Base-by-base conservation (phyloP, 257 asterid species). In the Nyctanthes arbortristis region DNA sequence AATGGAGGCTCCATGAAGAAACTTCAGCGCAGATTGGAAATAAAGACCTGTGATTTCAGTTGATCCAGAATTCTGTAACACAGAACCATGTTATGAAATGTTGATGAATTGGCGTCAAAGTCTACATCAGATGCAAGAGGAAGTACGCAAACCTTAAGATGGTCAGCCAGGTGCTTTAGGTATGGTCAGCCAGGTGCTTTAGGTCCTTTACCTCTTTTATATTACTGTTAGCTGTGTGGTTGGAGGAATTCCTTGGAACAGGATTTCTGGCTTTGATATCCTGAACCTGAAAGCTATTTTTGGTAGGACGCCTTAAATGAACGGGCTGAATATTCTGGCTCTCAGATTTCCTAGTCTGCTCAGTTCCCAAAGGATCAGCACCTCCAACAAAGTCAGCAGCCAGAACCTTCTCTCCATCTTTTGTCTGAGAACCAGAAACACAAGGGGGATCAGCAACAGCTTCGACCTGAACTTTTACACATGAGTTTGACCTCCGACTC, bases 151-250 rank as follows among this genome's bases (percentile, higher is more conserved):
- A 95, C 99, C 98, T 88, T 92, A 58, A 79, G 80, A 57, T 98
- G 97, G 78, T 95, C 99, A 29, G 99, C 98, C 75, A 85, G 68
- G 77, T n/a, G n/a, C n/a, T n/a, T n/a, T n/a, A n/a, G n/a, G n/a
- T n/a, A n/a, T n/a, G n/a, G n/a, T n/a, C n/a, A n/a, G n/a, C n/a
- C n/a, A n/a, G n/a, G n/a, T 92, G 98, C 77, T 95, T 95, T 34
- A 95, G 93, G 85, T 95, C 89, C 82, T 84, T 95, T 1, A 96
- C 99, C 79, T 95, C 99, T 87, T 89, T 95, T 65, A 95, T 61
- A 74, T 91, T 92, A 82, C 73, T 88, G 40, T 81, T 82, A 79
- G 89, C 98, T 69, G 94, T 87, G 63, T 89, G 96, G 75, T 82
- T 89, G 34, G 96, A 81, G 68, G 94, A 82, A 65, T 89, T 97